Evolutionary conservation across 1,284 basidiomycete genomes (phyloP).

Genomic region (Cryptococcus neoformans): DNA sequence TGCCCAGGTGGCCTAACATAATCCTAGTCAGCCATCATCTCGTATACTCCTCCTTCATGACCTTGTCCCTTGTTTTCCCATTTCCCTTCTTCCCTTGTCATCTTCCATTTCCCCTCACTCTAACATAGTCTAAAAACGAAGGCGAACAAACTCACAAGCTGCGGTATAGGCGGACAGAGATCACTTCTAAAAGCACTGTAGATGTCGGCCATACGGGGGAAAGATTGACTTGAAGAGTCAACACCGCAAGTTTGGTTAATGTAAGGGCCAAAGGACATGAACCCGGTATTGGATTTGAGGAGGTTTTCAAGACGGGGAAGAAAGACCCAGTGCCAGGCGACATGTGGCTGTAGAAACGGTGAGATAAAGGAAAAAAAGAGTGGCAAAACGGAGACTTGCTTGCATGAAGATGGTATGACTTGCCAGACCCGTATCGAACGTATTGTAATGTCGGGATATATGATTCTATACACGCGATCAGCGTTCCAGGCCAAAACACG

Average conservation of each 20-base stretch:
- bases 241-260: slow-evolving; percentile 30
- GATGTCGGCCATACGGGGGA: slow-evolving; percentile 32
- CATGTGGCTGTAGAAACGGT: slow-evolving; percentile 29
- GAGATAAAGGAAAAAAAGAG: too few relatives aligned
- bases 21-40: neutral
- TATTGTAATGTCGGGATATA: slow-evolving; percentile 29
- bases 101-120: too few relatives aligned
- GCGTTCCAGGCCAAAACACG: neutral
- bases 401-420: slow-evolving; percentile 45
- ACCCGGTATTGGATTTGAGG: slow-evolving; percentile 30
- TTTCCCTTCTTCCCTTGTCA: too few relatives aligned
- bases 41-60: too few relatives aligned
- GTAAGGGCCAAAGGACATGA: slow-evolving; percentile 44
- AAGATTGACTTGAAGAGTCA: slow-evolving; percentile 15
- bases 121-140: too few relatives aligned
- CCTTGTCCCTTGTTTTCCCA: too few relatives aligned
- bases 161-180: slow-evolving; percentile 24
- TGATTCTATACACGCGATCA: slow-evolving; percentile 20
- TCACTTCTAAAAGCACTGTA: slow-evolving; percentile 28
- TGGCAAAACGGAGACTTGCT: slow-evolving; percentile 4
- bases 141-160: slow-evolving; percentile 10
- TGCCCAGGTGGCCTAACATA: slow-evolving; percentile 31
- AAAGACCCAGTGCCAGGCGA: slow-evolving; percentile 46
- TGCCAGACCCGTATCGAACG: slow-evolving; percentile 18
- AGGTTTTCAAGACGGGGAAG: slow-evolving; percentile 31